A percentile compares a stretch with the other conserved stretches of the same genome.
Evolutionary conservation across 257 asterid genomes (phyloP).

Genomic region (Rubia yunnanensis): DNA sequence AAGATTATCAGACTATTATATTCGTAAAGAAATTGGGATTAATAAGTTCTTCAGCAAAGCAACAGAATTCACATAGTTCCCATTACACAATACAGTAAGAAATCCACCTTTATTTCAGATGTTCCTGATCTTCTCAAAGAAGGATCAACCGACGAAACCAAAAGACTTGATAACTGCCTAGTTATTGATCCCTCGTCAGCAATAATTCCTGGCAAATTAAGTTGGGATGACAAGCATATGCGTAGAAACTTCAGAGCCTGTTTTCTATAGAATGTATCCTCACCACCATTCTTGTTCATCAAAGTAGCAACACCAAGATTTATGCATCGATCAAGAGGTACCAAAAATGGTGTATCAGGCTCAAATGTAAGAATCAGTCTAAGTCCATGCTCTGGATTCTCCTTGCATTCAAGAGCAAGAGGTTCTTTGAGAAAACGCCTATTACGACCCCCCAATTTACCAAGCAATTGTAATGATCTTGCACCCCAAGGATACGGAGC

Average conservation of each 20-base stretch:
- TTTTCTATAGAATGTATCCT: slow-evolving; percentile 77
- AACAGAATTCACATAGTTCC: not conserved
- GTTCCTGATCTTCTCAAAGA: slow-evolving; percentile 85
- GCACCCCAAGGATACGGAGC: slow-evolving; percentile 97
- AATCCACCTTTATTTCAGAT: slow-evolving; percentile 78
- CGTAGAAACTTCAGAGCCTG: slow-evolving; percentile 91
- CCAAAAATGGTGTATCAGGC: slow-evolving; percentile 95
- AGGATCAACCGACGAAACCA: slow-evolving; percentile 78
- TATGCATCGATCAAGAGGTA: slow-evolving; percentile 95
- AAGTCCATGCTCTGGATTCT: slow-evolving; percentile 98
- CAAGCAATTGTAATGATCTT: slow-evolving; percentile 91
- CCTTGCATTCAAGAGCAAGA: slow-evolving; percentile 96
- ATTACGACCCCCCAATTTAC: slow-evolving; percentile 96
- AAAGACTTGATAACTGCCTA: slow-evolving; percentile 55
- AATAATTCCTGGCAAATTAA: slow-evolving; percentile 87
- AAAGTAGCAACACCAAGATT: slow-evolving; percentile 96
- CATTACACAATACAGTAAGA: not conserved
- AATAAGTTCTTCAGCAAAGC: not conserved
- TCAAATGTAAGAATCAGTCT: slow-evolving; percentile 94
- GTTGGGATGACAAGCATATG: slow-evolving; percentile 93
- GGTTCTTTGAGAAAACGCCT: slow-evolving; percentile 99
- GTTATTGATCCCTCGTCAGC: slow-evolving; percentile 63
- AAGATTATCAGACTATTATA: not conserved
- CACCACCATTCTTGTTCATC: slow-evolving; percentile 60
- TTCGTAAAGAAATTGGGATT: not conserved